Conservation (phyloP, 148 eudicot species). For the Camellia japonica region DNA sequence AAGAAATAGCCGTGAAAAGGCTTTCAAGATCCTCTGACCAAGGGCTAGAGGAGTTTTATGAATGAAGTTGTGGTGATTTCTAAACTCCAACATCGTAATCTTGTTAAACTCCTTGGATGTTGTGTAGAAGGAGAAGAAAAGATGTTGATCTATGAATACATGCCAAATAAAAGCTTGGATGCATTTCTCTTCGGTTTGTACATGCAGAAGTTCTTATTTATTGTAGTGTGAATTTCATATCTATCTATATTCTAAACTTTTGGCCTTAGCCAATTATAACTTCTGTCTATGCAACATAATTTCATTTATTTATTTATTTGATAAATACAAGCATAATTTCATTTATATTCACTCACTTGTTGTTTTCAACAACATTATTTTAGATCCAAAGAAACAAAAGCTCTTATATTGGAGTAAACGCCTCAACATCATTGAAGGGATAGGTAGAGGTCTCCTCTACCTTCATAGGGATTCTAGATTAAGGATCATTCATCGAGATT, state of each 20-base stretch:
- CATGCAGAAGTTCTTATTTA: background rate
- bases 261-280: too few species aligned
- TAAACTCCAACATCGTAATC: constrained; percentile 55
- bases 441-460: too few species aligned
- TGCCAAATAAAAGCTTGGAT: too few species aligned
- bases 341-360: background rate
- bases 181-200: constrained; percentile 48
- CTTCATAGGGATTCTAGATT: too few species aligned
- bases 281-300: too few species aligned
- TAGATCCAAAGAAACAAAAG: constrained; percentile 26
- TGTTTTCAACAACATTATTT: background rate
- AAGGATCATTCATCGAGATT: constrained; percentile 56
- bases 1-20: constrained; percentile 50
- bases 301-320: too few species aligned
- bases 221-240: too few species aligned
- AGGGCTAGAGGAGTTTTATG: constrained; percentile 46
- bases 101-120: constrained; percentile 46
- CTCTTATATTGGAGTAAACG: constrained; percentile 47
- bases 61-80: constrained; percentile 47
- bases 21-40: constrained; percentile 39
- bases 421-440: constrained; percentile 45
- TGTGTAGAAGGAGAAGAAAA: constrained; percentile 45
- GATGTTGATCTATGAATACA: too few species aligned
- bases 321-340: too few species aligned
- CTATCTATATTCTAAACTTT: too few species aligned